Evolutionary conservation across 2,329 filamentous ascomycete species (phyloP), one percentile per base, ranked within the genome.

Genomic region (Colletotrichum cereale): DNA sequence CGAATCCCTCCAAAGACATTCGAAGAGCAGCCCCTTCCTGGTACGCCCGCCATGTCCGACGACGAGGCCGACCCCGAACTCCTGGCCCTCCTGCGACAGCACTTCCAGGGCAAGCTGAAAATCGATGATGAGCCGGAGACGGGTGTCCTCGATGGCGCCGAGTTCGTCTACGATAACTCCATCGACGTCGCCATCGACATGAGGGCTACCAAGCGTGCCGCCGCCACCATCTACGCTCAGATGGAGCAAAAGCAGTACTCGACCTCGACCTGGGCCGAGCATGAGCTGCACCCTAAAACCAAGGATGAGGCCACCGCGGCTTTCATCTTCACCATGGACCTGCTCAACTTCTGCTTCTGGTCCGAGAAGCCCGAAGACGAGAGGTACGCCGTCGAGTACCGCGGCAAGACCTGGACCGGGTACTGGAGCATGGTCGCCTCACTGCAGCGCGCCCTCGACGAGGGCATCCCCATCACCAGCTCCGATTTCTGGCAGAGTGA

Each of bases 301-400:
- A 94, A 94, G 78, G 91, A 97, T 78, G 93, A 94, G 77, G 87
- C 82, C 62, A 95, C 94, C 0, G 90, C 97, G 29, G 92, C 93
- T 74, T 98, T 99, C 79, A 96, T 99, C 77, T 98, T 99, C 80
- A 94, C 93, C 26, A 97, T 99, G 94, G 96, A 99, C 80, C 82
- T 99, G 36, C 84, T 99, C 62, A 99, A 99, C 80, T 99, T 98
- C 79, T 97, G 92, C 29, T 99, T 99, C 81, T 99, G 96, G 96
- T 97, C 94, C 18, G 91, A 93, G 63, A 79, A 82, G 55, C 81
- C 85, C 0, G 91, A 93, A 14, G 87, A 90, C 6, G 90, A 96
- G 76, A 87, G 94, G 14, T 99, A 96, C 80, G 88, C 92, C 12
- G 88, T 99, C 52, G 91, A 93, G 68, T 98, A 98, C 81, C 88